These are phyloP conservation scores for Neoboletus magnificus DNA, from an alignment of 768 basidiomycete genomes.

Conservation along the genomic window DNA sequence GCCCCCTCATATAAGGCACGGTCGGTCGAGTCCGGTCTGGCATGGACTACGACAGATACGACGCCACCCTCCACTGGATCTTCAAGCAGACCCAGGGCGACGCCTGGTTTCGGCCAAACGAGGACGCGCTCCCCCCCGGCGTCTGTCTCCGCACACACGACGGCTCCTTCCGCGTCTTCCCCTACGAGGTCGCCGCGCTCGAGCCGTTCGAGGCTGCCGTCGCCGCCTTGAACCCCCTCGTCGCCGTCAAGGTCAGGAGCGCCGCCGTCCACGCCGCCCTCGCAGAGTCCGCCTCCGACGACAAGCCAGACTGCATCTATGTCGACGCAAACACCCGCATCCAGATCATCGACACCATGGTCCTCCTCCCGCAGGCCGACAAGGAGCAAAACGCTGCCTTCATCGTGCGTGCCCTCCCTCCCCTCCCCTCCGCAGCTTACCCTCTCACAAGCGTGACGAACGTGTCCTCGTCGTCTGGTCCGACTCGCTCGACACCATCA, in stretches of 20 bases:
- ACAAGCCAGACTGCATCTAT: constrained; percentile 37
- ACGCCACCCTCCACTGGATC: constrained; percentile 27
- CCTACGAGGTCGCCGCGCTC: constrained; percentile 50
- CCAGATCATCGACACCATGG: constrained; percentile 78
- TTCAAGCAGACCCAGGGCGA: constrained; percentile 41
- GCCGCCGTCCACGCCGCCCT: constrained; percentile 51
- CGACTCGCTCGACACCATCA: constrained; percentile 73
- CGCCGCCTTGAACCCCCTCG: constrained; percentile 50
- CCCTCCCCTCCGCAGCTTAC: not conserved
- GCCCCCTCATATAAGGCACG: constrained; percentile 2
- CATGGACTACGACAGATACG: constrained; percentile 37
- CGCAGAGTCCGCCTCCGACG: constrained; percentile 33
- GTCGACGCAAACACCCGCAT: constrained; percentile 65
- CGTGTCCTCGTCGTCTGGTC: constrained; percentile 84
- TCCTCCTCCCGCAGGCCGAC: constrained; percentile 57
- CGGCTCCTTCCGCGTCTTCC: constrained; percentile 52
- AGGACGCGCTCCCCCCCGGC: constrained; percentile 44
- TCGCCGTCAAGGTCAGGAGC: constrained; percentile 51
- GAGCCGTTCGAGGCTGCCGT: constrained; percentile 55
- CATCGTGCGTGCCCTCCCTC: constrained; percentile 49
- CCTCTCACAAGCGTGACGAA: constrained; percentile 61
- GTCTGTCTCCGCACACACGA: constrained; percentile 49
- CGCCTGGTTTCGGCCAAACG: constrained; percentile 53
- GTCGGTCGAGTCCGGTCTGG: too few relatives aligned
- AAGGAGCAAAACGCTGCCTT: constrained; percentile 53